Base-by-base conservation (phyloP, 2,329 filamentous ascomycete genomes). In the Coniochaeta ligniaria region DNA sequence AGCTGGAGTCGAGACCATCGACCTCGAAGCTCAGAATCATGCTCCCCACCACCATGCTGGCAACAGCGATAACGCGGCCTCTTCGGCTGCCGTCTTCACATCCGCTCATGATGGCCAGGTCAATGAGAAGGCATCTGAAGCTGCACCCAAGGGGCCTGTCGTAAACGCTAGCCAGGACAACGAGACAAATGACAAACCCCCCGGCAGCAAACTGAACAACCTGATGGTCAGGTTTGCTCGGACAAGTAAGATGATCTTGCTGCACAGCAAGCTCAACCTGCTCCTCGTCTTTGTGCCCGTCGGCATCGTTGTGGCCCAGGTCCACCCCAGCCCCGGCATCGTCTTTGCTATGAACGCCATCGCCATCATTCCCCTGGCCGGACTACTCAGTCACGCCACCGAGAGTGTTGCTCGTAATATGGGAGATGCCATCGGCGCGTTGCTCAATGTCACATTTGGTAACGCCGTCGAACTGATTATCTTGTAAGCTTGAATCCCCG, bases 251-350 rank as follows among this genome's bases (percentile, higher is more conserved):
- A 79, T 74, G 69, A 87, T 83, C 65, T 67, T 90, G 60, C 76
- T 81, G 55, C 82, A 84, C 64, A 86, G 83, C 67, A 86, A 82
- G 76, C 73, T 91, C 72, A 91, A 91, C 66, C 66, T 86, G 55
- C 74, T 91, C 56, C 78, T 91, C 58, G 71, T 90, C 41, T 90
- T 90, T 66, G 86, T 91, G n/a, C 88, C 88, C 1, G 76, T 88
- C 55, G 88, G 87, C 62, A 84, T 90, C 52, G 82, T 78, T 17
- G 76, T 81, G 41, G 78, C 88, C 62, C 63, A 74, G 16, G 60
- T 69, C 8, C 17, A 35, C 14, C 58, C 73, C 11, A 72, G 70
- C 22, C 75, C 76, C 8, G 67, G 76, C 14, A 58, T 77, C 8
- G 72, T 84, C 57, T 88, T 88, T 66, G 76, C 92, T 57, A 78